Percentiles rank a stretch among this genome's conserved stretches.
These are phyloP conservation scores for Cryptomeria japonica DNA, from an alignment of 75 land plant genomes.

Conservation along the genomic window DNA sequence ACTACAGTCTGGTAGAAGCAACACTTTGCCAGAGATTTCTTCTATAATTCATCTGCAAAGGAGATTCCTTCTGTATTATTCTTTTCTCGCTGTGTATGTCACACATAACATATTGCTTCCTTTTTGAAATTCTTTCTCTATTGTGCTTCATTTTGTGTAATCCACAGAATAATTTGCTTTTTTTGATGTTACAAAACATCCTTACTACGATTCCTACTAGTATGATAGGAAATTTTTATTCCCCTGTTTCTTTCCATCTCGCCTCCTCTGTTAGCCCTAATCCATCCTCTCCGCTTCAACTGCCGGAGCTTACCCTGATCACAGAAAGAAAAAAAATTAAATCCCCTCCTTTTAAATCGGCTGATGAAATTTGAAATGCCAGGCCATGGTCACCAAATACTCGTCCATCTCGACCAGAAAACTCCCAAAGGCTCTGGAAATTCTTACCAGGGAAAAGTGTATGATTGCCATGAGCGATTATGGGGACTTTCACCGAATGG, in stretches of 20 bases:
- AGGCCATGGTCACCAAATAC: slow-evolving; percentile 88
- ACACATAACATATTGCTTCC: too few species aligned
- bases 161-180: not conserved
- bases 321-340: not conserved
- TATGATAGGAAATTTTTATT: too few species aligned
- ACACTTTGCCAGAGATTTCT: too few species aligned
- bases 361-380: slow-evolving; percentile 19
- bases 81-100: too few species aligned
- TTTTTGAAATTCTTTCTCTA: too few species aligned
- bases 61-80: too few species aligned
- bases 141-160: too few species aligned
- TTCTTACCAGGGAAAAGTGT: slow-evolving; percentile 63
- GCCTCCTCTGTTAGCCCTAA: not conserved
- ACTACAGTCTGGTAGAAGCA: too few species aligned
- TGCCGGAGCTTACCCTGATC: not conserved
- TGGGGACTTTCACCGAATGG: slow-evolving; percentile 71
- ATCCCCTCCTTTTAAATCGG: not conserved
- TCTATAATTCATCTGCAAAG: too few species aligned
- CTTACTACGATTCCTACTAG: not conserved
- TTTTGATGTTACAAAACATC: too few species aligned
- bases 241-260: not conserved
- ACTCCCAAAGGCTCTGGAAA: slow-evolving; percentile 55
- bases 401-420: slow-evolving; percentile 78
- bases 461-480: slow-evolving; percentile 96
- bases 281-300: not conserved